These are phyloP conservation scores for Cyberlindnera samutprakarnensis DNA, from an alignment of 805 yeast species.

Conservation along the genomic window DNA sequence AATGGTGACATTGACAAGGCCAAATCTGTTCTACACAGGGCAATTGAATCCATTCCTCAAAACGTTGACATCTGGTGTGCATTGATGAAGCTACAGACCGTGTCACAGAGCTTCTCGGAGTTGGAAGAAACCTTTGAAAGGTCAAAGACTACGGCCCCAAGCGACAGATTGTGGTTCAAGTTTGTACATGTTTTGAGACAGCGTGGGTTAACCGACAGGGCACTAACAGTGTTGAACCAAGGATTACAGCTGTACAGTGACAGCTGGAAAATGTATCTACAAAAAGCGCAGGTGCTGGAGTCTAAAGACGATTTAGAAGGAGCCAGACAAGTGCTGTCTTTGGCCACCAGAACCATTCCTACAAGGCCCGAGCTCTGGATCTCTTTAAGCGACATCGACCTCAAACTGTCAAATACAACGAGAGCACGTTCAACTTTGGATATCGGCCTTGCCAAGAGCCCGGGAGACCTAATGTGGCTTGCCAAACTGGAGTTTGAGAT, in stretches of 20 bases:
- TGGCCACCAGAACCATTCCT: constrained; percentile 45
- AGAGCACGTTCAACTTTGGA: constrained; percentile 71
- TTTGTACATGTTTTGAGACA: constrained; percentile 46
- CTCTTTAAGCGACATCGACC: constrained; percentile 37
- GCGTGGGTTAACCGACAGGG: constrained; percentile 25
- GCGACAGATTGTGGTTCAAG: constrained; percentile 55
- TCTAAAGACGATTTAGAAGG: constrained; percentile 24
- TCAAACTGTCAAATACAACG: constrained; percentile 31
- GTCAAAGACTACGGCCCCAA: constrained; percentile 29
- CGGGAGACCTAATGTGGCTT: constrained; percentile 48
- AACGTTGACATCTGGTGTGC: constrained; percentile 64
- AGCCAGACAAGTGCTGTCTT: constrained; percentile 41
- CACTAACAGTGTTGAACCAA: constrained; percentile 33
- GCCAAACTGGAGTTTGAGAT: constrained; percentile 54
- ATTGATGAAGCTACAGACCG: constrained; percentile 54
- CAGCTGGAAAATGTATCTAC: constrained; percentile 50
- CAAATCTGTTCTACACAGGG: constrained; percentile 41
- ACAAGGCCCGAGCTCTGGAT: constrained; percentile 46
- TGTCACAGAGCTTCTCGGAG: constrained; percentile 27
- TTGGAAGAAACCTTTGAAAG: constrained; percentile 31
- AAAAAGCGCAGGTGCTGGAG: constrained; percentile 48
- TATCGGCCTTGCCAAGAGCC: constrained; percentile 43
- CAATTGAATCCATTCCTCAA: constrained; percentile 34
- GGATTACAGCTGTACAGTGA: constrained; percentile 45
- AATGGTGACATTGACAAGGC: constrained; percentile 44